Percentiles rank a stretch among this genome's conserved stretches.
phyloP scores from a whole-genome alignment of 192 early-diverging fungal genomes.

The Coemansia sp. region DNA sequence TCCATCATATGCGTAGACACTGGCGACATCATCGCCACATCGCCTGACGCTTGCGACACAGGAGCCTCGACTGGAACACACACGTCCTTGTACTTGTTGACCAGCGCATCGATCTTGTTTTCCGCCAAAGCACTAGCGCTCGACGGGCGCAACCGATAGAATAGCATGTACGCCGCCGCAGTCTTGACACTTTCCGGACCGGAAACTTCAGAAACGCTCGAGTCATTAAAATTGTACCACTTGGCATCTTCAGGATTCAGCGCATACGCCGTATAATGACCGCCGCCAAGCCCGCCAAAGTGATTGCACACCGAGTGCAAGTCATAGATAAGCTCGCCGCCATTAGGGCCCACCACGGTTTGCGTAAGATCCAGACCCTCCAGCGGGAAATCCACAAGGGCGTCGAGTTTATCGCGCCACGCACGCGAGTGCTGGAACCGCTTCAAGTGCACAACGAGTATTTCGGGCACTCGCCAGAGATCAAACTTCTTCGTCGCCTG shows the following conservation, averaged over 20 bases:
- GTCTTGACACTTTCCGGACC: conserved; percentile 29
- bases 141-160: conserved; percentile 31
- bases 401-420: conserved; percentile 73
- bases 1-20: conserved; percentile 6
- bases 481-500: conserved; percentile 79
- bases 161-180: conserved; percentile 52
- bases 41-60: neutral
- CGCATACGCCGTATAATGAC: conserved; percentile 85
- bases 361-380: conserved; percentile 62
- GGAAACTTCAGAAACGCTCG: conserved; percentile 54
- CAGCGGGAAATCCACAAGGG: conserved; percentile 70
- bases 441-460: conserved; percentile 81
- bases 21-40: conserved; percentile 19
- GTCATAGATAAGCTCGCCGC: conserved; percentile 61
- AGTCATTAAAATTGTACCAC: conserved; percentile 87
- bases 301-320: conserved; percentile 80
- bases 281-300: conserved; percentile 79
- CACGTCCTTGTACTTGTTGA: conserved; percentile 20
- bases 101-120: conserved; percentile 26
- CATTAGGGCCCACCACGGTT: conserved; percentile 32
- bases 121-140: conserved; percentile 5
- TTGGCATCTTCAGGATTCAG: conserved; percentile 60
- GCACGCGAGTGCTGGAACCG: conserved; percentile 71
- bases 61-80: neutral
- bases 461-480: conserved; percentile 75